A percentile compares a stretch with the other conserved stretches of the same genome.
phyloP scores from a whole-genome alignment of 352 stramenopile species.

The Phytophthora chlamydospora region DNA sequence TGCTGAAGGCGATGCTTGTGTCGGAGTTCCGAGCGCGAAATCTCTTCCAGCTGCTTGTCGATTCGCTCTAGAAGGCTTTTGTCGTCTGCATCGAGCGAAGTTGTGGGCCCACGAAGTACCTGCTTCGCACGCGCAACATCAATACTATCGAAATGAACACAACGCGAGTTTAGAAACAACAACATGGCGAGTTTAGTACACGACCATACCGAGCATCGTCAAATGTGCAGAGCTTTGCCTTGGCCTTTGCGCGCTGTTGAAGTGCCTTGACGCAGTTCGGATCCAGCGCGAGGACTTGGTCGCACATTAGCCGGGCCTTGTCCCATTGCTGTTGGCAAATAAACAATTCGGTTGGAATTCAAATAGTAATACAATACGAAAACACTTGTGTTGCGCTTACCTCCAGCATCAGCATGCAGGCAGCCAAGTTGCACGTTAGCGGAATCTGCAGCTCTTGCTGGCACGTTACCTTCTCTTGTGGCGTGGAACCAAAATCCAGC shows the following conservation, averaged over 20 bases:
- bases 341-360: neutral
- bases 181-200: neutral
- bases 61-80: constrained; percentile 37
- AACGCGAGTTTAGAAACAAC: constrained; percentile 9
- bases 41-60: constrained; percentile 52
- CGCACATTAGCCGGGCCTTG: constrained; percentile 65
- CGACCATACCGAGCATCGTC: constrained; percentile 59
- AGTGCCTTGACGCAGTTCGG: constrained; percentile 55
- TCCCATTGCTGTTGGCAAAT: constrained; percentile 55
- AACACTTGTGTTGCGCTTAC: constrained; percentile 6
- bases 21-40: constrained; percentile 54
- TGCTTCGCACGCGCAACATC: constrained; percentile 43
- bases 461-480: constrained; percentile 44
- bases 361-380: neutral
- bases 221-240: constrained; percentile 54
- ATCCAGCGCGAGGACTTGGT: constrained; percentile 60
- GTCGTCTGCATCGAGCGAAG: neutral
- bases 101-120: constrained; percentile 23
- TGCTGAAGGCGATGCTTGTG: constrained; percentile 45
- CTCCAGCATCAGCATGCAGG: constrained; percentile 79
- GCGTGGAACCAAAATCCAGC: constrained; percentile 59
- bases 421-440: constrained; percentile 79
- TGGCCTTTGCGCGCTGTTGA: constrained; percentile 69
- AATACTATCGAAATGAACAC: constrained; percentile 26
- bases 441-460: constrained; percentile 66